Evolutionary conservation across 2,329 filamentous ascomycete genomes (phyloP).

Genomic region (Sclerotinia glacialis): DNA sequence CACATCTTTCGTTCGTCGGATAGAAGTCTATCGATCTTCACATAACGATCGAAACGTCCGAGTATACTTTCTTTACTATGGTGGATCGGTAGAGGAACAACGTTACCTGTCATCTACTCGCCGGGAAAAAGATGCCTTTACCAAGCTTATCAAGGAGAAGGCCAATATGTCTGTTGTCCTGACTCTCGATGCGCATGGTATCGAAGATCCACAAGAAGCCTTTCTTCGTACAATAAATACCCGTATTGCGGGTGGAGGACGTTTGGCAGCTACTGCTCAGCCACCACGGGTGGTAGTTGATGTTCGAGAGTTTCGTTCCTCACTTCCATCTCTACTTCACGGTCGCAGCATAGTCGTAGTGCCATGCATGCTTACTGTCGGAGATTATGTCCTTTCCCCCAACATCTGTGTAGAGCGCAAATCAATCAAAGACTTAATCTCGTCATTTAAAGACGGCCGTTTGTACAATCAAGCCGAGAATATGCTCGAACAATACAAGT

Average conservation of each 20-base stretch:
- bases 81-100: conserved; percentile 92
- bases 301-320: conserved; percentile 92
- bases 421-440: conserved; percentile 85
- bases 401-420: conserved; percentile 93
- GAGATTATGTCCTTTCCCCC: conserved; percentile 91
- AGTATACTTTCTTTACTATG: conserved; percentile 97
- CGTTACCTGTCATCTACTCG: conserved; percentile 84
- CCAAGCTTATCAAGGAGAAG: conserved; percentile 89
- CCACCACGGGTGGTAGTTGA: conserved; percentile 92
- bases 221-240: conserved; percentile 97
- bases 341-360: conserved; percentile 84
- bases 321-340: conserved; percentile 85
- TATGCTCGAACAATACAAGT: conserved; percentile 92
- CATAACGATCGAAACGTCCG: conserved; percentile 85
- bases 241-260: conserved; percentile 88
- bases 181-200: conserved; percentile 64
- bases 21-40: conserved; percentile 94
- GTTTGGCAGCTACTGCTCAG: conserved; percentile 76
- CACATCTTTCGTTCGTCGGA: conserved; percentile 84
- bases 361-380: conserved; percentile 93
- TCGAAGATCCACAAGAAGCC: conserved; percentile 80
- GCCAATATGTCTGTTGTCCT: conserved; percentile 89
- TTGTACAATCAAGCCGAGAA: conserved; percentile 89
- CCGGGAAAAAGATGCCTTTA: conserved; percentile 96
- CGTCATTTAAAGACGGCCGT: conserved; percentile 86